Evolutionary conservation across 1,139 yeast genomes (phyloP), one percentile per base, ranked within the genome.

Genomic region (Casaregolazyma lundiana): DNA sequence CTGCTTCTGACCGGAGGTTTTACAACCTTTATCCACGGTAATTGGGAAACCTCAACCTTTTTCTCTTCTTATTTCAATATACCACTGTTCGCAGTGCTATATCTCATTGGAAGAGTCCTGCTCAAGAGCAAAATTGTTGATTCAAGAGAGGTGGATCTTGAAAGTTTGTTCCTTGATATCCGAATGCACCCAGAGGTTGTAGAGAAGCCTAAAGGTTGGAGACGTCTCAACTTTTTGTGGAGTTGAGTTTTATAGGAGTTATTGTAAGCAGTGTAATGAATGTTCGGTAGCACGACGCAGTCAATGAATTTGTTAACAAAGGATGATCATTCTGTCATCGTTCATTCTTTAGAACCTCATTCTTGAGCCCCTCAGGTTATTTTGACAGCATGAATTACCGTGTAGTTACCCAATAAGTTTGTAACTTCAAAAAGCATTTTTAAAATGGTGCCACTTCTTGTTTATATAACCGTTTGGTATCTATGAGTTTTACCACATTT

Each of bases 1-100:
- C 70, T 88, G 37, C 76, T 84, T 1, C 54, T 84, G 3, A 70
- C 80, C 17, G 77, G 82, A 74, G 96, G 96, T 0, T 82, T 79
- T 62, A 78, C 81, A 8, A 48, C 83, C 2, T 83, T 84, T 52
- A 62, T 84, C 45, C 65, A 68, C 7, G 80, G 73, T 0, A 71
- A 74, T 49, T 86, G 94, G 89, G 75, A 79, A 52, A 70, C 80
- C 0, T 67, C 76, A 58, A 76, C 76, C 45, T 84, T 86, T 63
- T 73, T 86, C 53, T 72, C 89, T 4, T 76, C 83, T 55, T 85
- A 85, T 63, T 83, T 88, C 2, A 75, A 89, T 0, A 56, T 80
- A 35, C 67, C 83, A 43, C 59, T 83, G 3, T 80, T 84, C 60
- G 64, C 70, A 0, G 56, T 74, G 0, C 72, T 82, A 38, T 84